Evolutionary conservation across 495 filamentous ascomycete species (phyloP).

Genomic region (Rusavskia elegans): DNA sequence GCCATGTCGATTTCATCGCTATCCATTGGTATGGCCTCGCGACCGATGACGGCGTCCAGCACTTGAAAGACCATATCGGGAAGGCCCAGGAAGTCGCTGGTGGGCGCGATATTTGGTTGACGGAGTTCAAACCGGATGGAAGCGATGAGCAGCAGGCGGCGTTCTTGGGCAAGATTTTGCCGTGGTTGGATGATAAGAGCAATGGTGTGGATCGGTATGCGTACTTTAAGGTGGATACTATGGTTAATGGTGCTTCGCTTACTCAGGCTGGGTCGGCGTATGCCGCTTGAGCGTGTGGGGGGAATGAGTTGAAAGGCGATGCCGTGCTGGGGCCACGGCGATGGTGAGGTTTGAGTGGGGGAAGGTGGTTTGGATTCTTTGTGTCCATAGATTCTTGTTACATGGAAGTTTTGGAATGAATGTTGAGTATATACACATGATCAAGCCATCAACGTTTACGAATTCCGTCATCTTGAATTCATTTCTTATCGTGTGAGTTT

Average conservation of each 20-base stretch:
- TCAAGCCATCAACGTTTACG: too few species aligned
- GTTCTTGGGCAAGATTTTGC: slow-evolving; percentile 29
- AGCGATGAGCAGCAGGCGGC: slow-evolving; percentile 22
- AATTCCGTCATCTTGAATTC: too few species aligned
- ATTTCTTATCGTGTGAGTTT: too few species aligned
- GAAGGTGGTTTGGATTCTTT: not conserved
- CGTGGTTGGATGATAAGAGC: slow-evolving; percentile 37
- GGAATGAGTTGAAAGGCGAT: not conserved
- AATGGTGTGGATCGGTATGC: slow-evolving; percentile 42
- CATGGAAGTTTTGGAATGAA: not conserved
- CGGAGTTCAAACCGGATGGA: slow-evolving; percentile 44
- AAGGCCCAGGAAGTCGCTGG: slow-evolving; percentile 24
- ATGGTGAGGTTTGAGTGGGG: not conserved
- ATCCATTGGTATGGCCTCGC: slow-evolving; percentile 47
- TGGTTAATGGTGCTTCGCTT: not conserved
- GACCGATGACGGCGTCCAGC: slow-evolving; percentile 13
- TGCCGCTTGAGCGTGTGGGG: not conserved
- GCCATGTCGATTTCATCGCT: slow-evolving; percentile 44
- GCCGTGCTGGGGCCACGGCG: not conserved
- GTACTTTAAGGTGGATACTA: slow-evolving; percentile 43
- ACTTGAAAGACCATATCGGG: slow-evolving; percentile 33
- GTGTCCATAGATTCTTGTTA: not conserved
- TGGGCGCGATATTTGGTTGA: slow-evolving; percentile 42
- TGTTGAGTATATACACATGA: too few species aligned
- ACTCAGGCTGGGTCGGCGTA: not conserved